Evolutionary conservation across 805 yeast species (phyloP).

Genomic region (Phaffomyces thermotolerans): DNA sequence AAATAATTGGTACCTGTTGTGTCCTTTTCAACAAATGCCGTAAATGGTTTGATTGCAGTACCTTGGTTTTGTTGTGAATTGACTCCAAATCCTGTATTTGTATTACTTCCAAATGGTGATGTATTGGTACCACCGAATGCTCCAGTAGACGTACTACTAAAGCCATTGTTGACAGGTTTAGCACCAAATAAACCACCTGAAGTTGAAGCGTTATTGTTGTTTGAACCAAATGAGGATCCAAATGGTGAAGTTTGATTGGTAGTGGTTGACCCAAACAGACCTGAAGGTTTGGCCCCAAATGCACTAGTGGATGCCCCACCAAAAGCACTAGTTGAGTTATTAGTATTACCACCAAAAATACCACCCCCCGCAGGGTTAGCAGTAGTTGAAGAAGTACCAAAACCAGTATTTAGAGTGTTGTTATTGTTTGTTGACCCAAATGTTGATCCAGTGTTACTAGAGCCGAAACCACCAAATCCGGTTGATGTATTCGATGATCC

Average conservation of each 20-base stretch:
- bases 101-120: slow-evolving; percentile 35
- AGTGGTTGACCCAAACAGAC: slow-evolving; percentile 13
- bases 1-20: slow-evolving; percentile 50
- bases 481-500: slow-evolving; percentile 20
- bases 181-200: slow-evolving; percentile 36
- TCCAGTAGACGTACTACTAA: slow-evolving; percentile 2
- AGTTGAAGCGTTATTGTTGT: slow-evolving; percentile 16
- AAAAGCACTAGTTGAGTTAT: slow-evolving; percentile 16
- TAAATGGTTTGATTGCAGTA: slow-evolving; percentile 64
- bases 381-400: slow-evolving; percentile 22
- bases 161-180: slow-evolving; percentile 21
- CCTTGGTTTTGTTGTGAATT: slow-evolving; percentile 44
- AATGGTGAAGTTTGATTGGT: slow-evolving; percentile 18
- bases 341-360: slow-evolving; percentile 33
- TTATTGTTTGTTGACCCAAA: slow-evolving; percentile 22
- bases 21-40: slow-evolving; percentile 69
- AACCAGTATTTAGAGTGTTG: slow-evolving; percentile 8
- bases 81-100: slow-evolving; percentile 15
- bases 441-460: slow-evolving; percentile 21
- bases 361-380: slow-evolving; percentile 26
- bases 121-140: slow-evolving; percentile 24
- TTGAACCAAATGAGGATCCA: slow-evolving; percentile 32
- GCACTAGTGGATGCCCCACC: slow-evolving; percentile 10
- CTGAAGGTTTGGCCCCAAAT: slow-evolving; percentile 23
- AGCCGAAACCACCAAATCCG: slow-evolving; percentile 30